Percentiles rank a stretch among this genome's conserved stretches.
phyloP scores from a whole-genome alignment of 805 yeast species.

The Wickerhamomyces alni region DNA sequence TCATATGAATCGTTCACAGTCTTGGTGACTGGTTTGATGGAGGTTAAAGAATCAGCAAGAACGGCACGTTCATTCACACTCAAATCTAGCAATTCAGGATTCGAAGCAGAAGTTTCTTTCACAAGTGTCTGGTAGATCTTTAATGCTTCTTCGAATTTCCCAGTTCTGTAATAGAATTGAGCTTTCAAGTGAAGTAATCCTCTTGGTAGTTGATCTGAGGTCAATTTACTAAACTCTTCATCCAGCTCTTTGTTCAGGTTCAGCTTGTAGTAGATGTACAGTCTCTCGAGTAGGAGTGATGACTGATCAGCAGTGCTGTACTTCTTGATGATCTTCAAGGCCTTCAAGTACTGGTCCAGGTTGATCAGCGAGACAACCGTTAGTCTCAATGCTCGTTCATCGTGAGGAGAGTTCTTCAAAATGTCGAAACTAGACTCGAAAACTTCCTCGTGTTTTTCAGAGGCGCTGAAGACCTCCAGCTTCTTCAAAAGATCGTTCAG shows the following conservation, averaged over 20 bases:
- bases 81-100: slow-evolving; percentile 43
- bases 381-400: slow-evolving; percentile 30
- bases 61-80: slow-evolving; percentile 67
- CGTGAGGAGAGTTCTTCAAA: slow-evolving; percentile 22
- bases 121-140: slow-evolving; percentile 44
- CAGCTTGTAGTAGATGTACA: slow-evolving; percentile 60
- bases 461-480: slow-evolving; percentile 17
- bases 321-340: slow-evolving; percentile 35
- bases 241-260: slow-evolving; percentile 29
- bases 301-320: slow-evolving; percentile 31
- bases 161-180: slow-evolving; percentile 46
- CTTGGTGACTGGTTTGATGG: slow-evolving; percentile 15
- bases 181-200: slow-evolving; percentile 46
- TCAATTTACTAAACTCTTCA: slow-evolving; percentile 17
- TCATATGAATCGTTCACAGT: slow-evolving; percentile 43
- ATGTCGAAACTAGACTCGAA: slow-evolving; percentile 21
- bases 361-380: slow-evolving; percentile 60
- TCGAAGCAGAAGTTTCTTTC: slow-evolving; percentile 25
- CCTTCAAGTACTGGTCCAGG: slow-evolving; percentile 54
- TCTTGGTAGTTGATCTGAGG: slow-evolving; percentile 22
- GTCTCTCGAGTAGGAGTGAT: slow-evolving; percentile 42
- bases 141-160: slow-evolving; percentile 44
- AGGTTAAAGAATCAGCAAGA: slow-evolving; percentile 37
- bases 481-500: slow-evolving; percentile 22
- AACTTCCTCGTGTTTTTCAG: slow-evolving; percentile 18